Base-by-base conservation (phyloP, 2,329 filamentous ascomycete species). In the Nemania sp. region DNA sequence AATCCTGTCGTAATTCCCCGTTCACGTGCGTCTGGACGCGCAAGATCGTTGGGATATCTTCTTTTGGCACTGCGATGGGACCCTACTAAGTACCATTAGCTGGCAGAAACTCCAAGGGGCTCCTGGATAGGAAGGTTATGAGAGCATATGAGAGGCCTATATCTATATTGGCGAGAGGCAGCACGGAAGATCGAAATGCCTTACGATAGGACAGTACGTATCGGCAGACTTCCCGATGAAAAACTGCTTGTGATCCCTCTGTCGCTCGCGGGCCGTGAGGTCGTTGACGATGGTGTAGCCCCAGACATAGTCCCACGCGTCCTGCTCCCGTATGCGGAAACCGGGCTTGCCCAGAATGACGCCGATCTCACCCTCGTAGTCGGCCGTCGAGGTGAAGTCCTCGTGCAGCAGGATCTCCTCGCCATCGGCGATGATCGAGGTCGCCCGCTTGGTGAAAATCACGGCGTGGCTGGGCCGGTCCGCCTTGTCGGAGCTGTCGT, bases 221-320 rank as follows among this genome's bases (percentile, higher is more conserved):
- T 64, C 62, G 5, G 62, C 54, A 10, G 62, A 64, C 51, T 64
- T 64, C 9, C 62, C 58, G 12, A 61, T 57, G 11, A 59, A 64
- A 21, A 64, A 64, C 47, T 64, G 62, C 12, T 64, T 64, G 37
- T 64, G 62, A 56, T 64, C 62, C 10, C 62, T 50, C 15, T 64
- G 62, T 12, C 54, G 47, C 47, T 64, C 58, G 21, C 62, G 58
- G 1, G 58, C 62, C 11, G 62, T 64, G 2, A 64, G 51, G 12
- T 64, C 62, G 39, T 64, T 64, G 17, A 64, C 50, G 21, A 64
- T 59, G 0, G 62, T 64, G 37, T 62, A 64, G 9, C 62, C 62
- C 62, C 62, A 64, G 15, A 64, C 48, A n/a, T 64, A 54, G 5
- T 62, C 51, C 58, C 50, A 61, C 2, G 58, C 62, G 32, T 64